phyloP scores from a whole-genome alignment of 129 eudicot genomes.

The Sambucus nigra region DNA sequence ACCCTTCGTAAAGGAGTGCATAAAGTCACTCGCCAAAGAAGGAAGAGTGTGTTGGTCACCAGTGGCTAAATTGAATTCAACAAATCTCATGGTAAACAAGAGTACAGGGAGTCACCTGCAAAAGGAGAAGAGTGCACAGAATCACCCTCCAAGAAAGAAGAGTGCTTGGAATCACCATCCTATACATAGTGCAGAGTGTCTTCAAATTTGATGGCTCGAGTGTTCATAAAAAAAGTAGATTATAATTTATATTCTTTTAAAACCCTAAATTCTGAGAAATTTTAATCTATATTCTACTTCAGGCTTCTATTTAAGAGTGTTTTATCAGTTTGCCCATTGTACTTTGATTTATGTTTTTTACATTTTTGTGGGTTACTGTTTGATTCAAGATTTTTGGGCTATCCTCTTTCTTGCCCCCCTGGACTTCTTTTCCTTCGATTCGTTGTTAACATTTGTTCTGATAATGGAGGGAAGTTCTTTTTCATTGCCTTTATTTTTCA shows the following conservation, averaged over 20 bases:
- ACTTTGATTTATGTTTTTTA: neutral
- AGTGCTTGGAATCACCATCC: neutral
- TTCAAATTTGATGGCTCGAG: neutral
- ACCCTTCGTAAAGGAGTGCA: neutral
- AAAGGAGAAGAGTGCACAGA: neutral
- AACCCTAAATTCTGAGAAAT: too few relatives aligned
- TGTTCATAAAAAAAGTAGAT: too few relatives aligned
- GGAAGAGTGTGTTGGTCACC: neutral
- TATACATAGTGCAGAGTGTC: neutral
- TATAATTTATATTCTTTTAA: too few relatives aligned
- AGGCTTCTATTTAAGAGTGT: too few relatives aligned
- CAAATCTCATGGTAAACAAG: too few relatives aligned
- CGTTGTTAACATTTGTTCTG: neutral
- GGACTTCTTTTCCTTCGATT: neutral
- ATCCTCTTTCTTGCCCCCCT: neutral
- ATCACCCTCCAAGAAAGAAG: neutral
- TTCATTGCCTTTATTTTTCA: neutral
- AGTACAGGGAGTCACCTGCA: neutral
- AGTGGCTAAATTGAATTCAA: neutral
- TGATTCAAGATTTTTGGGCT: neutral
- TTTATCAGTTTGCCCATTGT: too few relatives aligned
- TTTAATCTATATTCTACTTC: too few relatives aligned
- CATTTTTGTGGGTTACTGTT: neutral
- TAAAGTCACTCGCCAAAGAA: neutral
- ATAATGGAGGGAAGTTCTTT: neutral